Conservation (phyloP, 176 grass and related monocot species). For the Guadua angustifolia region DNA sequence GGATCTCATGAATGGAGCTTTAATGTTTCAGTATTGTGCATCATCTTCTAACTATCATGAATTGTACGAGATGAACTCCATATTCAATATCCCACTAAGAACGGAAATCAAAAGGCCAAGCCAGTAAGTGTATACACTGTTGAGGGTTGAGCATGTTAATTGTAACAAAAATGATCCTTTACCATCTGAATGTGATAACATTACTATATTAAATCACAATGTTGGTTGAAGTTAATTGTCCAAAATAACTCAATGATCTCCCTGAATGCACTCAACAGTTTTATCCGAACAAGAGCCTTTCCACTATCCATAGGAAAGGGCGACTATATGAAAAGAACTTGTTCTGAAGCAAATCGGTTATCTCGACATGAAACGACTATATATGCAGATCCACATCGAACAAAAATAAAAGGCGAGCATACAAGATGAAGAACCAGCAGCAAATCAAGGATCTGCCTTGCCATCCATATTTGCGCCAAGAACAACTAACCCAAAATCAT, state of each 20-base stretch:
- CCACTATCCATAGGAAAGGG: neutral
- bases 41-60: slow-evolving; percentile 8
- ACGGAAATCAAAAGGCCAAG: slow-evolving; percentile 8
- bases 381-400: neutral
- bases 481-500: neutral
- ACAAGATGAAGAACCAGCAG: neutral
- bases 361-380: neutral
- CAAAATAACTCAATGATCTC: neutral
- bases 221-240: neutral
- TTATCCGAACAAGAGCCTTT: slow-evolving; percentile 3
- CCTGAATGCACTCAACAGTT: slow-evolving; percentile 4
- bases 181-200: neutral
- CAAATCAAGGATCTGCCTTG: neutral
- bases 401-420: neutral
- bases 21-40: slow-evolving; percentile 4
- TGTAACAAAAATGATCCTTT: neutral
- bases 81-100: slow-evolving; percentile 20
- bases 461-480: neutral
- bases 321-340: neutral
- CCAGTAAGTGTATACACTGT: neutral
- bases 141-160: neutral
- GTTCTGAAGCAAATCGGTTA: neutral
- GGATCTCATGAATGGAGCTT: neutral
- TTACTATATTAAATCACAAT: neutral
- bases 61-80: neutral